Percentiles rank a stretch among this genome's conserved stretches.
Evolutionary conservation across 73 alveolate species (phyloP).

Genomic region (Symbiodinium natans): DNA sequence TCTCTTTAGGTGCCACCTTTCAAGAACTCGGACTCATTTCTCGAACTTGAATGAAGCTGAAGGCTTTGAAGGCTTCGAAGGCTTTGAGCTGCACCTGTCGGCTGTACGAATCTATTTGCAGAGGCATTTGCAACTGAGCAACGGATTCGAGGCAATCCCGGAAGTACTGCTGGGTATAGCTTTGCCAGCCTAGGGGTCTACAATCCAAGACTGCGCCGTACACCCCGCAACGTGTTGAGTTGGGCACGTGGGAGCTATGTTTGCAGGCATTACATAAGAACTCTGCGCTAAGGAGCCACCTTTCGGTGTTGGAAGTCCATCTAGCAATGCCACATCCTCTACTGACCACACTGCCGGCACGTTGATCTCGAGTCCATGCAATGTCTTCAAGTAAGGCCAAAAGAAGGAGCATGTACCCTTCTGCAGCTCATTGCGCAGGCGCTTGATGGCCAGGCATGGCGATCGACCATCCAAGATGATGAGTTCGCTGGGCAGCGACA

Average conservation of each 20-base stretch:
- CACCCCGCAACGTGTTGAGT: no score
- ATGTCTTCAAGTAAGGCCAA: slow-evolving; percentile 64
- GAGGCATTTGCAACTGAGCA: background rate
- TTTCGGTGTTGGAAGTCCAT: slow-evolving; percentile 51
- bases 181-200: slow-evolving; percentile 67
- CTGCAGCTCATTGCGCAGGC: slow-evolving; percentile 64
- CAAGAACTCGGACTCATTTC: no score
- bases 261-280: no score
- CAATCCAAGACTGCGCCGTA: no score
- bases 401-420: slow-evolving; percentile 51
- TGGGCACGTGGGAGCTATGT: no score
- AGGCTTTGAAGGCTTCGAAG: no score
- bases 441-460: slow-evolving; percentile 59
- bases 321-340: slow-evolving; percentile 61
- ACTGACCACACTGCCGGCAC: slow-evolving; percentile 66
- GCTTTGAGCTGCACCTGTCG: no score
- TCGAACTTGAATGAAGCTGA: no score
- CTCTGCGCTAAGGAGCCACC: slow-evolving; percentile 12
- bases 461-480: slow-evolving; percentile 48
- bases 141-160: slow-evolving; percentile 46
- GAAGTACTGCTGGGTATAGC: slow-evolving; percentile 52
- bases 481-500: slow-evolving; percentile 55
- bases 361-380: slow-evolving; percentile 10
- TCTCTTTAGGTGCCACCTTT: no score
- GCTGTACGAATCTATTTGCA: no score